phyloP scores from a whole-genome alignment of 768 basidiomycete species.

The Fibroporia radiculosa region DNA sequence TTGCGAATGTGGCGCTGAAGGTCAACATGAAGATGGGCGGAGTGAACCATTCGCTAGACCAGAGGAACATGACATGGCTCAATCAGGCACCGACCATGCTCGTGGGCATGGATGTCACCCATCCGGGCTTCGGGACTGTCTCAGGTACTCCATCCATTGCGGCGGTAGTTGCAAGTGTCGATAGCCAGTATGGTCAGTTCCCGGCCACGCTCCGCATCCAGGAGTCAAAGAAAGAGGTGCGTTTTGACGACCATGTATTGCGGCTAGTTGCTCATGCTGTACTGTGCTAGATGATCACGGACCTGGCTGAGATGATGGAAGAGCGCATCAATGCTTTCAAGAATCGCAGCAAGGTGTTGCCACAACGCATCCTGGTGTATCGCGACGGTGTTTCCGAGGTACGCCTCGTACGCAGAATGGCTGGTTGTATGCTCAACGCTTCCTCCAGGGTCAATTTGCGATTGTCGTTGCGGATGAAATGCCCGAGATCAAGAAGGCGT shows the following conservation, averaged over 20 bases:
- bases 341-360: slow-evolving; percentile 28
- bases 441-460: slow-evolving; percentile 38
- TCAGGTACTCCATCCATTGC: slow-evolving; percentile 46
- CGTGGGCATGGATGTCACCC: slow-evolving; percentile 62
- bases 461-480: slow-evolving; percentile 37
- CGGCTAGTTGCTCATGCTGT: too few relatives aligned
- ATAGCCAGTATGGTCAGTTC: slow-evolving; percentile 38
- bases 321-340: slow-evolving; percentile 36
- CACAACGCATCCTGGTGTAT: slow-evolving; percentile 43
- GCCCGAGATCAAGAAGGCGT: slow-evolving; percentile 36
- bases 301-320: slow-evolving; percentile 41
- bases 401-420: not conserved
- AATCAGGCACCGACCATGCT: slow-evolving; percentile 38
- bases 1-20: slow-evolving; percentile 48
- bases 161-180: slow-evolving; percentile 44
- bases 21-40: slow-evolving; percentile 51
- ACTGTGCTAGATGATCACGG: slow-evolving; percentile 37
- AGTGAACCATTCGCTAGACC: slow-evolving; percentile 40
- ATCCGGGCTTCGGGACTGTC: slow-evolving; percentile 69
- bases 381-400: slow-evolving; percentile 80
- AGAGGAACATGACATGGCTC: slow-evolving; percentile 31
- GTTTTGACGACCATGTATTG: slow-evolving; percentile 5
- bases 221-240: slow-evolving; percentile 64
- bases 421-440: not conserved
- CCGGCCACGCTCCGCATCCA: slow-evolving; percentile 44